Evolutionary conservation across 352 stramenopile species (phyloP).

Genomic region (Aphanomyces astaci): DNA sequence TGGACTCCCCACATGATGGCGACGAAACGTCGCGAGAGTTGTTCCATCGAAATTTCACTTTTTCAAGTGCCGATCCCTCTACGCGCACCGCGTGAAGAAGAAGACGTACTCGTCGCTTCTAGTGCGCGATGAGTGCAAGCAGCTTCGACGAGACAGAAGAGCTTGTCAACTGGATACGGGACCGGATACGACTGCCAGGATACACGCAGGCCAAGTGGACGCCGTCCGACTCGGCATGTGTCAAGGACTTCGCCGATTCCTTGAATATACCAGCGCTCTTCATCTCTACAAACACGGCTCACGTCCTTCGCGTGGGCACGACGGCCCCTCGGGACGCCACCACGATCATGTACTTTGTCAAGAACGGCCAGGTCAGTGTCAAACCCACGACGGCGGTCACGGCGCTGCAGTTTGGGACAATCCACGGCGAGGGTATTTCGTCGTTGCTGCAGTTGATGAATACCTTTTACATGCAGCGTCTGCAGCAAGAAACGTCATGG

Average conservation of each 20-base stretch:
- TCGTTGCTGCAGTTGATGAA: conserved; percentile 82
- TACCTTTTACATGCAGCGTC: conserved; percentile 68
- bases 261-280: conserved; percentile 62
- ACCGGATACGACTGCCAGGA: conserved; percentile 62
- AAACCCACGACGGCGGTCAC: conserved; percentile 50
- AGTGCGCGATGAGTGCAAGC: conserved; percentile 38
- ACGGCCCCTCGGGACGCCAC: conserved; percentile 38
- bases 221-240: conserved; percentile 62
- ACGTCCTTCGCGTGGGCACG: conserved; percentile 2
- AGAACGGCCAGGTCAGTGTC: conserved; percentile 67
- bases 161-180: conserved; percentile 78
- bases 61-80: background rate
- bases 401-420: conserved; percentile 65
- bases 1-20: background rate
- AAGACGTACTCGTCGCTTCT: background rate
- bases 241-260: conserved; percentile 78
- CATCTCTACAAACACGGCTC: conserved; percentile 36
- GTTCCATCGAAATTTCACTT: background rate
- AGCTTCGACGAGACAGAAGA: conserved; percentile 80
- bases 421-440: conserved; percentile 65
- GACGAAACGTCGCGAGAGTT: background rate
- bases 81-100: background rate
- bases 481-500: conserved; percentile 78
- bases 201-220: conserved; percentile 65
- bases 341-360: conserved; percentile 83